phyloP scores from a whole-genome alignment of 2,329 filamentous ascomycete species.

The Penicillium sp. region DNA sequence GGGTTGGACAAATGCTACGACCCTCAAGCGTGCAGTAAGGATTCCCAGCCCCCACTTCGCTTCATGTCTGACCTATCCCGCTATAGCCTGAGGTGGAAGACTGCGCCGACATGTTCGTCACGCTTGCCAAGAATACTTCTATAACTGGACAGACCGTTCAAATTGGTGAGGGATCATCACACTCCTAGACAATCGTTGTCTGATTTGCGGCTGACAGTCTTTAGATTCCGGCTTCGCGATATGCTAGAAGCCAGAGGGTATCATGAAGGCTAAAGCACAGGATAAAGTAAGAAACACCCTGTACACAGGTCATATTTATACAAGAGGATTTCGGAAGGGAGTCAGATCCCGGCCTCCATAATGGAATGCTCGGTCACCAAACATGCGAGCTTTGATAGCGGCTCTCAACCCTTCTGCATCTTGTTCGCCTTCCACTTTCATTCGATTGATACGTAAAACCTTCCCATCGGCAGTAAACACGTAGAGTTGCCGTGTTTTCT shows the following conservation, averaged over 20 bases:
- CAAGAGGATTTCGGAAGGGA: conserved; percentile 36
- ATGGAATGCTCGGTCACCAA: conserved; percentile 30
- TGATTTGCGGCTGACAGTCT: conserved; percentile 10
- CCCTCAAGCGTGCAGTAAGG: conserved; percentile 56
- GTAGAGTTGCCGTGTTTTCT: conserved; percentile 31
- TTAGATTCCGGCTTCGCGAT: conserved; percentile 36
- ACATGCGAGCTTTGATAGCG: conserved; percentile 41
- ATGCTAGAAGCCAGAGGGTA: conserved; percentile 17
- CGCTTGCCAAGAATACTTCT: conserved; percentile 44
- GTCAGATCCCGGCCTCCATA: conserved; percentile 26
- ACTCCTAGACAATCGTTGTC: background rate
- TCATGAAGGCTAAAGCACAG: conserved; percentile 18
- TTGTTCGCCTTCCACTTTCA: conserved; percentile 42
- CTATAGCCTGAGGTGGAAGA: conserved; percentile 42
- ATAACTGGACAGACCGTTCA: conserved; percentile 47
- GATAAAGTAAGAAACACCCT: conserved; percentile 14
- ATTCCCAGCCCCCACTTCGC: background rate
- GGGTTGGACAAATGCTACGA: conserved; percentile 52
- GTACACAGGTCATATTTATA: conserved; percentile 15
- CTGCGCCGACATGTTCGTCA: conserved; percentile 40
- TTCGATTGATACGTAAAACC: conserved; percentile 34
- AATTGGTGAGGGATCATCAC: conserved; percentile 34
- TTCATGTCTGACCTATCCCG: background rate
- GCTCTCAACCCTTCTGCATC: conserved; percentile 36
- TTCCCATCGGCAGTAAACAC: conserved; percentile 39